Evolutionary conservation across 2,329 filamentous ascomycete genomes (phyloP), one percentile per base, ranked within the genome.

Genomic region (Bertia moriformis): DNA sequence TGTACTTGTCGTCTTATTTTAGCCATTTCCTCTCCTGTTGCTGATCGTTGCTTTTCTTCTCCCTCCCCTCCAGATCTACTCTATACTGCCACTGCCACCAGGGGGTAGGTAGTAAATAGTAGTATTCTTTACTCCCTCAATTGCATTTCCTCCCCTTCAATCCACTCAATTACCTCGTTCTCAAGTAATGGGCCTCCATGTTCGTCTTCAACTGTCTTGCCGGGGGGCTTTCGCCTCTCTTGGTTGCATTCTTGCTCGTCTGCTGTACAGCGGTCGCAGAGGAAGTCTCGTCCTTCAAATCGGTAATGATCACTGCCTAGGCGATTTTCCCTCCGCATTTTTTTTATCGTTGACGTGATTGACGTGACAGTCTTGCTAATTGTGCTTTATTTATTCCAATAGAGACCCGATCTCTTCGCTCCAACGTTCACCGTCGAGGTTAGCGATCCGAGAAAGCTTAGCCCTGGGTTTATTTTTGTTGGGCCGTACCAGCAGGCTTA

Each of bases 391-490:
- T 38, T 29, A 14, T 18, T 14, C 17, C 19, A 22, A 19, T 42
- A 61, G 56, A 50, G 59, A 44, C 59, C 59, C 10, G 59, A 62
- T 42, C 52, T 62, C 10, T 53, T 49, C 17, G 51, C 59, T 4
- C 58, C 57, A 0, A 46, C 52, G 12, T 46, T 62, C 20, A 52
- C 52, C 10, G 43, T 58, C 29, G 54, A 54, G 38, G 42, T 44
- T 14, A 48, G 49, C 29, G 41, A 49, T 12, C 44, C 49, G 12
- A 49, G 54, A 13, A 56, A 54, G 38, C 48, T 59, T 36, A 55
- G 54, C 12, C 63, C 65, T 1, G 66, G 66, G 17, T 69, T 67
- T 48, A 63, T 67, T 35, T 69, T 69, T 43, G 51, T 69, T 35
- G 61, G 62, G 3, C 66, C 66, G 1, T 69, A 68, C 45, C 58